phyloP scores from a whole-genome alignment of 805 yeast genomes.

The Candida orba region DNA sequence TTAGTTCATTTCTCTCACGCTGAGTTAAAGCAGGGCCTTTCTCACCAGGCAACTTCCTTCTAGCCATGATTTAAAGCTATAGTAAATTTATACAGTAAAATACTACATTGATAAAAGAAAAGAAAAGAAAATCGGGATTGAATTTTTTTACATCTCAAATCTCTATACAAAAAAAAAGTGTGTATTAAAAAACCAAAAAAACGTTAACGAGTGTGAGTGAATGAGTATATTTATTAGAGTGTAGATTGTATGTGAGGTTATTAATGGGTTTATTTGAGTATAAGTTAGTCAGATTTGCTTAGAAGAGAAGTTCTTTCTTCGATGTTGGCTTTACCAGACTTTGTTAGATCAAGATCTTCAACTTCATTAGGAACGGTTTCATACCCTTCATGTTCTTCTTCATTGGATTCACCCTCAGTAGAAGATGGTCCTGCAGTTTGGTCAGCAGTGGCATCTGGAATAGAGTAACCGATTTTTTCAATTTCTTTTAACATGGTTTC shows the following conservation, averaged over 20 bases:
- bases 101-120: no score
- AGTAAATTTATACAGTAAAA: no score
- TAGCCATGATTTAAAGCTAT: neutral
- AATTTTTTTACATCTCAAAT: no score
- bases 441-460: constrained; percentile 21
- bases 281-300: constrained; percentile 10
- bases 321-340: constrained; percentile 3
- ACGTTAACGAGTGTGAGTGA: no score
- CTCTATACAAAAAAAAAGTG: no score
- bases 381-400: constrained; percentile 12
- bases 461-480: constrained; percentile 31
- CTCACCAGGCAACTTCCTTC: constrained; percentile 5
- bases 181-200: no score
- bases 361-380: constrained; percentile 20
- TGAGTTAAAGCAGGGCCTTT: constrained; percentile 16
- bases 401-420: neutral
- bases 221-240: no score
- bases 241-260: no score
- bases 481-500: constrained; percentile 44
- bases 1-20: constrained; percentile 14
- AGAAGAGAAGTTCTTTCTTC: constrained; percentile 22
- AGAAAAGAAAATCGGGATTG: no score
- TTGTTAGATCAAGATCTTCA: constrained; percentile 1
- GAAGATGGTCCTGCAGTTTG: neutral
- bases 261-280: no score